These are phyloP conservation scores for Cyclostephanos tholiformis DNA, from an alignment of 108 stramenopile genomes.

Conservation along the genomic window DNA sequence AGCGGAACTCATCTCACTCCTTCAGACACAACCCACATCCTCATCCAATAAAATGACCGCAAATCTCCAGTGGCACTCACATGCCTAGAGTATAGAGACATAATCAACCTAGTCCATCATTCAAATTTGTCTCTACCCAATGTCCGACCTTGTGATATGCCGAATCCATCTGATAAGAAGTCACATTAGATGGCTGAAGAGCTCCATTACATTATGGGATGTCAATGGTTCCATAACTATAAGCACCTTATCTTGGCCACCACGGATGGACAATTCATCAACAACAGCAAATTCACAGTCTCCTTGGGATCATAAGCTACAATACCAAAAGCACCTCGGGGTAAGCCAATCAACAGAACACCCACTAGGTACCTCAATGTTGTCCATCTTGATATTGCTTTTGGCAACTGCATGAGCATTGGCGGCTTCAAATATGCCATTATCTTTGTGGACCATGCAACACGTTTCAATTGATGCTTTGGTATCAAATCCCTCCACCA, in stretches of 20 bases:
- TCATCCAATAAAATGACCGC: too few relatives aligned
- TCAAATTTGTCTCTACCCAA: neutral
- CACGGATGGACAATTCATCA: conserved; percentile 14
- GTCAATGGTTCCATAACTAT: conserved; percentile 12
- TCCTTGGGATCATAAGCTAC: conserved; percentile 13
- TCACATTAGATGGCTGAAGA: neutral
- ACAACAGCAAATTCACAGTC: neutral
- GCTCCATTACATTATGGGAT: conserved; percentile 18
- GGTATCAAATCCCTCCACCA: conserved; percentile 17
- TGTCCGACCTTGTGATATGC: neutral
- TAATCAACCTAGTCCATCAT: too few relatives aligned
- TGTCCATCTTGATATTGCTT: conserved; percentile 24
- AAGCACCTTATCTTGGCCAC: neutral
- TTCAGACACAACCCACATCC: too few relatives aligned
- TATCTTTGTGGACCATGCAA: conserved; percentile 20
- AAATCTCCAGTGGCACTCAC: too few relatives aligned
- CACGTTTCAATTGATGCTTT: conserved; percentile 15
- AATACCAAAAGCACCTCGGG: neutral
- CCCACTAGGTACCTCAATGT: conserved; percentile 8
- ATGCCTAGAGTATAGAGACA: too few relatives aligned
- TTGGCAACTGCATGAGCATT: conserved; percentile 23
- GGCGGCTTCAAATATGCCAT: conserved; percentile 24
- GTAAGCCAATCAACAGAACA: neutral
- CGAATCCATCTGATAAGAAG: neutral
- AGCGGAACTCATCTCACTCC: too few relatives aligned